Evolutionary conservation across 2,329 filamentous ascomycete species (phyloP).

Genomic region (Fusarium sp.): DNA sequence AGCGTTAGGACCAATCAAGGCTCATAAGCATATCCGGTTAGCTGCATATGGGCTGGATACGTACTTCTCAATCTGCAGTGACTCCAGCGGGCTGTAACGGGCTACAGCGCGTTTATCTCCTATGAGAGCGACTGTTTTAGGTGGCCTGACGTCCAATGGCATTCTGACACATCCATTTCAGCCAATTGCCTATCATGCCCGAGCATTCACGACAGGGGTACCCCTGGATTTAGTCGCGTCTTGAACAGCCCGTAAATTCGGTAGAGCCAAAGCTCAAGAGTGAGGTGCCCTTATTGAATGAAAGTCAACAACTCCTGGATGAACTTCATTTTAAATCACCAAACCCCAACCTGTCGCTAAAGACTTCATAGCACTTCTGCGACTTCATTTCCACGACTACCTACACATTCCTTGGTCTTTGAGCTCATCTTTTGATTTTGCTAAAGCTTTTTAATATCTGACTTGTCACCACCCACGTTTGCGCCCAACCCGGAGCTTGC

Average conservation of each 20-base stretch:
- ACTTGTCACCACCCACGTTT: conserved; percentile 17
- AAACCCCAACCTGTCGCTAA: conserved; percentile 18
- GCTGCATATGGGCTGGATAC: not conserved
- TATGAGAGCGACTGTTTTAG: conserved; percentile 13
- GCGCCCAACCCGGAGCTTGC: conserved; percentile 19
- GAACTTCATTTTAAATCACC: conserved; percentile 38
- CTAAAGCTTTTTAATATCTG: conserved; percentile 31
- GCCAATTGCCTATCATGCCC: conserved; percentile 27
- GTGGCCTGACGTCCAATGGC: not conserved
- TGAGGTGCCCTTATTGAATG: conserved; percentile 26
- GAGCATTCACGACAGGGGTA: conserved; percentile 46
- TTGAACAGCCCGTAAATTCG: conserved; percentile 31
- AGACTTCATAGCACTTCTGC: conserved; percentile 26
- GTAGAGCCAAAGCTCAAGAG: conserved; percentile 26
- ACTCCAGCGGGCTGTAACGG: conserved; percentile 10
- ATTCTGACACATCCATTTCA: conserved; percentile 44
- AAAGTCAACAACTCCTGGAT: conserved; percentile 42
- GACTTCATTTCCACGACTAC: conserved; percentile 13
- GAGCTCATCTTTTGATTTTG: conserved; percentile 19
- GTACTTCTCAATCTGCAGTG: conserved; percentile 23
- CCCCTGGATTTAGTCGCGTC: conserved; percentile 42
- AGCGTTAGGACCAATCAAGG: conserved; percentile 22
- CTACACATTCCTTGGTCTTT: conserved; percentile 35
- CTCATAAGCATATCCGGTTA: not conserved
- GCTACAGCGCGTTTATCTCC: conserved; percentile 11